Evolutionary conservation across 257 asterid genomes (phyloP), one percentile per base, ranked within the genome.

Genomic region (Cynanchum wilfordii): DNA sequence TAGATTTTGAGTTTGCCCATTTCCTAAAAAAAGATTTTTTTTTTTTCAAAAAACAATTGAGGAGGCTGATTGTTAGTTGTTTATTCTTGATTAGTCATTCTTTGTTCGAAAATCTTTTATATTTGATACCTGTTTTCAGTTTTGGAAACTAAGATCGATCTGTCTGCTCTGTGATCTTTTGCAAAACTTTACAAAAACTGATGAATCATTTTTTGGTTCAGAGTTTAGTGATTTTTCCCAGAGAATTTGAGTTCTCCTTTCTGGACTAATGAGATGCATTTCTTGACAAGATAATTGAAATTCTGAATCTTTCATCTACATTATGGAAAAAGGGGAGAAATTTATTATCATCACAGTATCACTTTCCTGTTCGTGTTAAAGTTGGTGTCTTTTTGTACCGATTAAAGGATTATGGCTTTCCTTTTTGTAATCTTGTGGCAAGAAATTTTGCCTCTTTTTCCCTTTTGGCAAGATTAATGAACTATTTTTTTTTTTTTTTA

Each of bases 391-490:
- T 81, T 85, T 82, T 67, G 58, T 69, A 55, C 68, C 57, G 78
- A 72, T 84, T 66, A 70, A 76, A 86, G 85, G 79, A 73, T 67
- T 76, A 45, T 70, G 67, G 58, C 74, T 79, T 73, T 75, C 76
- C 79, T 83, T 78, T 78, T 82, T 77, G 81, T 80, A 79, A 81
- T 72, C 77, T 72, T 79, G 79, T 80, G 79, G 72, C 80, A 77
- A 76, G 82, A 56, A 5, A 55, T 62, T 40, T 42, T 67, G 66
- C 71, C 63, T 4, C 71, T 8, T 7, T 42, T 7, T 42, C 59
- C 50, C 72, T 68, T 67, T 66, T 67, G 68, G 71, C 62, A 74
- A 78, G 78, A 75, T 75, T 30, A 70, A 70, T 68, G 60, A 78
- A 77, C 50, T 66, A 24, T 58, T 7, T 8, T 33, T 33, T 30